Evolutionary conservation across 352 stramenopile genomes (phyloP).

Genomic region (Pythium sukuiense): DNA sequence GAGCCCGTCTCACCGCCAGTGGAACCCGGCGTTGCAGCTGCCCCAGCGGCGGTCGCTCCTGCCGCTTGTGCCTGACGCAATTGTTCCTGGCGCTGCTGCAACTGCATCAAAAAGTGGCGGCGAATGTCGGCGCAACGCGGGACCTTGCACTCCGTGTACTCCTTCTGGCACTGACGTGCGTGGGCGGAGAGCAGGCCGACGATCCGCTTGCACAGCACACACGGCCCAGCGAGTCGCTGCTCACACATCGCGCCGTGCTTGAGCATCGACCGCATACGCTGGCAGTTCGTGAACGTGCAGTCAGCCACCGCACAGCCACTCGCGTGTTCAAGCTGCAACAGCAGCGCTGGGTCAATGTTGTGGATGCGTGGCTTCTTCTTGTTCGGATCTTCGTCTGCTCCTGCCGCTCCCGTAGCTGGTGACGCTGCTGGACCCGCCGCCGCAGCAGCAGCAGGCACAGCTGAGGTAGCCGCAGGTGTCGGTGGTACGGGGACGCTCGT

Average conservation of each 20-base stretch:
- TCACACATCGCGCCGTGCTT: slow-evolving; percentile 88
- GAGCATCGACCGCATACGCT: slow-evolving; percentile 87
- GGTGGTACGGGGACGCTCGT: slow-evolving; percentile 4
- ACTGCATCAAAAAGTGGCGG: slow-evolving; percentile 76
- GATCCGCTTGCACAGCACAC: slow-evolving; percentile 86
- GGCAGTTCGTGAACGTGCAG: slow-evolving; percentile 86
- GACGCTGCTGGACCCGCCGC: slow-evolving; percentile 8
- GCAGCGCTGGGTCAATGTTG: slow-evolving; percentile 85
- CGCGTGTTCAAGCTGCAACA: slow-evolving; percentile 84
- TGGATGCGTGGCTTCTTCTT: slow-evolving; percentile 91
- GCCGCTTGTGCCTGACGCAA: slow-evolving; percentile 35
- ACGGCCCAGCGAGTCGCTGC: slow-evolving; percentile 76
- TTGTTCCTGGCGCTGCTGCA: slow-evolving; percentile 76
- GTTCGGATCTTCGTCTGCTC: slow-evolving; percentile 70
- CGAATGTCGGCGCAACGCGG: slow-evolving; percentile 85
- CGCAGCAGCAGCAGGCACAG: slow-evolving; percentile 1
- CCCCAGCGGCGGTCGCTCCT: slow-evolving; percentile 5
- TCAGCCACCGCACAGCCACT: slow-evolving; percentile 68
- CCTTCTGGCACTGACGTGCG: slow-evolving; percentile 78
- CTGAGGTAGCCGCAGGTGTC: not conserved
- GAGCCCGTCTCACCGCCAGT: slow-evolving; percentile 6
- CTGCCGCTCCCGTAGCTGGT: slow-evolving; percentile 6
- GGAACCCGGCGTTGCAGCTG: slow-evolving; percentile 5
- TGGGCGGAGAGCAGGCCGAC: slow-evolving; percentile 81
- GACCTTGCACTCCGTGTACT: slow-evolving; percentile 76